A percentile compares a stretch with the other conserved stretches of the same genome.
These are phyloP conservation scores for Lentinula detonsa DNA, from an alignment of 768 basidiomycete genomes.

Conservation along the genomic window DNA sequence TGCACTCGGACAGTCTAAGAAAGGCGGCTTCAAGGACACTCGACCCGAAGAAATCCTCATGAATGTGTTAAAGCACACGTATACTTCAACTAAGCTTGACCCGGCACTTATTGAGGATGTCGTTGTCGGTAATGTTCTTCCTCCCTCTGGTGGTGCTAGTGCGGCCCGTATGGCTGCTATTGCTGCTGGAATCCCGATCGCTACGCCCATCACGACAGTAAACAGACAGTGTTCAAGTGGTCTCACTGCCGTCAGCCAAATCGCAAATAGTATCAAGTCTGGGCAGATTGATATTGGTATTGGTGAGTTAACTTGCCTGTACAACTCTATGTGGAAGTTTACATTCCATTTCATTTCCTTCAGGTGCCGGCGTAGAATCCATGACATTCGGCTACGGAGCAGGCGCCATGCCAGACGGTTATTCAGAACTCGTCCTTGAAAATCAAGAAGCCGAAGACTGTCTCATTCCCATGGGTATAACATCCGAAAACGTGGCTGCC, in stretches of 20 bases:
- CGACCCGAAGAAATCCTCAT: constrained; percentile 77
- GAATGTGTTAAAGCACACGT: constrained; percentile 69
- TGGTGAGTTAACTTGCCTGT: constrained; percentile 38
- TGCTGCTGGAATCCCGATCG: constrained; percentile 78
- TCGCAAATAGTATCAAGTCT: constrained; percentile 71
- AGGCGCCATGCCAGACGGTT: constrained; percentile 46
- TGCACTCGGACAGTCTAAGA: constrained; percentile 48
- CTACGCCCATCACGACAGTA: constrained; percentile 70
- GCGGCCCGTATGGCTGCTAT: constrained; percentile 85
- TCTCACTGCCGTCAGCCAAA: constrained; percentile 73
- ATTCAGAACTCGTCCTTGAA: constrained; percentile 59
- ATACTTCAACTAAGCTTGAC: constrained; percentile 62
- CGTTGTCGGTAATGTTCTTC: constrained; percentile 83
- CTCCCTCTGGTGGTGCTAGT: constrained; percentile 76
- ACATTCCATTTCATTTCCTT: background rate
- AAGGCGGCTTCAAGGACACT: constrained; percentile 91
- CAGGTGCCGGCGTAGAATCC: constrained; percentile 83
- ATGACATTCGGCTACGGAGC: constrained; percentile 80
- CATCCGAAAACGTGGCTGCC: constrained; percentile 87
- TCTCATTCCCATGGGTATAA: constrained; percentile 86
- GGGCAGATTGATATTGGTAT: constrained; percentile 90
- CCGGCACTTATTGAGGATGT: constrained; percentile 82
- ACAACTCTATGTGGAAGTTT: background rate
- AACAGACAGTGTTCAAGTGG: constrained; percentile 92
- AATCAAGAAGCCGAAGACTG: constrained; percentile 76